Conservation (phyloP, 2,329 filamentous ascomycete genomes). For the Fusarium sp. region DNA sequence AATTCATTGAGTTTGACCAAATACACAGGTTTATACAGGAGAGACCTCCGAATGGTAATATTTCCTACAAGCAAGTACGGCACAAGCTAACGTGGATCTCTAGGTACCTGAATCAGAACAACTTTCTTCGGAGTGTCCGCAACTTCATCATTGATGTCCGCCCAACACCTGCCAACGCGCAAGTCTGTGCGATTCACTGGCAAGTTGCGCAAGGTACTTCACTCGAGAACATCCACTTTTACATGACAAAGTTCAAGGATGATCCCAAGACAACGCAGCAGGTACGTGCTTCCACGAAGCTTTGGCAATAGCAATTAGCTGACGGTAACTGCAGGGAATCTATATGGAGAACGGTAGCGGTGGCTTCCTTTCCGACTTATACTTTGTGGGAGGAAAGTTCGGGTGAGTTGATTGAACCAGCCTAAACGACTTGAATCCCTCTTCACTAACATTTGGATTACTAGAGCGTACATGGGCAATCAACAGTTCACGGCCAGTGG, state of each 20-base stretch:
- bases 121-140: constrained; percentile 71
- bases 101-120: constrained; percentile 53
- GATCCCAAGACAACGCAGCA: constrained; percentile 36
- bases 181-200: constrained; percentile 64
- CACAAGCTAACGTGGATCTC: not conserved
- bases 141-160: constrained; percentile 69
- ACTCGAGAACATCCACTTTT: constrained; percentile 60
- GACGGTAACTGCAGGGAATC: accelerated
- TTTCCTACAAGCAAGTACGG: accelerated
- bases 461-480: constrained; percentile 54
- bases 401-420: constrained; percentile 34
- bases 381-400: constrained; percentile 64
- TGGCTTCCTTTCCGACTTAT: constrained; percentile 64
- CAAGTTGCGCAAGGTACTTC: constrained; percentile 67
- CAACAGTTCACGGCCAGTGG: constrained; percentile 76
- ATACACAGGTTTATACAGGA: not conserved
- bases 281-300: constrained; percentile 1
- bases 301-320: accelerated
- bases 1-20: no score
- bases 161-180: constrained; percentile 39
- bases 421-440: not conserved
- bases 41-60: not conserved
- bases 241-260: constrained; percentile 32
- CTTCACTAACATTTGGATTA: accelerated
- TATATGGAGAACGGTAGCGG: constrained; percentile 49